Evolutionary conservation across 257 asterid genomes (phyloP), one percentile per base, ranked within the genome.

Genomic region (Salvia miltiorrhiza): DNA sequence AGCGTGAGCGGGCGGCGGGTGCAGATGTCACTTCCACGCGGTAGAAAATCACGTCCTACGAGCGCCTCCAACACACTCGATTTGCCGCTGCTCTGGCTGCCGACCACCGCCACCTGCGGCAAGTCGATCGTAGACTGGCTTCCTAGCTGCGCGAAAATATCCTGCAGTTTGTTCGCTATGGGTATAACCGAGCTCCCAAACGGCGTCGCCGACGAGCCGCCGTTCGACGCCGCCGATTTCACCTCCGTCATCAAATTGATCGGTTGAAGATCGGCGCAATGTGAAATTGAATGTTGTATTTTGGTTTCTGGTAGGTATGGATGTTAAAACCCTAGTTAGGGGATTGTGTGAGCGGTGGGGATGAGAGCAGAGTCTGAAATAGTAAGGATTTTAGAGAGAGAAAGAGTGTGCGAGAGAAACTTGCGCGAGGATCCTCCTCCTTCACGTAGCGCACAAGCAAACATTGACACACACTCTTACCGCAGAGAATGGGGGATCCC

Each of bases 1-100:
- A 93, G 84, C 77, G 83, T 88, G 40, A 90, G 96, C 14, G 97
- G 99, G 14, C 97, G 86, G 40, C 97, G 87, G 33, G 99, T 93
- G 84, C 99, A 93, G 47, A 90, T 93, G 49, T 88, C 97, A 45
- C 64, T 81, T 12, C 97, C 97, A 40, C 99, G 92, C 0, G 99
- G 99, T 77, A 93, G 83, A 76, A 93, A 93, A 79, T 93, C 99
- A 3, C 99, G 95, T 7, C 99, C 99, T 9, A 93, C 99, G 9
- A 93, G 85, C 66, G 99, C 90, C 82, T 93, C 99, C 84, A 93
- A 77, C 43, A 93, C 99, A 50, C 99, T 93, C 4, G 99, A 93
- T 84, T 93, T 93, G 1, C 99, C 99, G 59, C 99, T 93, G 83
- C 99, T 93, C 85, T 93, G 99, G 75, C 99, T 90, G 7, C 99